Percentiles rank a stretch among this genome's conserved stretches.
Evolutionary conservation across 2,329 filamentous ascomycete genomes (phyloP).

Genomic region (Colletotrichum sp.): DNA sequence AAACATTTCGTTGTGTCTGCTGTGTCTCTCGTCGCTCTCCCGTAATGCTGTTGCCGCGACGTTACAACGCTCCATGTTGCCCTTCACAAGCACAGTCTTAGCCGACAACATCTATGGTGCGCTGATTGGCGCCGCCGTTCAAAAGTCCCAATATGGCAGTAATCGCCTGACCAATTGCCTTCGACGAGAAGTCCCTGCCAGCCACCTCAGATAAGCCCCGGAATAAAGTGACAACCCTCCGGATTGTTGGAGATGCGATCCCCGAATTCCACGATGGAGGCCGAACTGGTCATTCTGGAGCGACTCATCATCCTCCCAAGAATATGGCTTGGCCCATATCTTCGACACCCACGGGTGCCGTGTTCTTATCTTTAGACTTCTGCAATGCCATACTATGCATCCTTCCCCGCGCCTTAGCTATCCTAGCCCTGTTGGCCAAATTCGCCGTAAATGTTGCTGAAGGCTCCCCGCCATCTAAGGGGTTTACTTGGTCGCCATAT

Average conservation of each 20-base stretch:
- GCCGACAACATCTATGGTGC: not conserved
- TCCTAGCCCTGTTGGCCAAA: not conserved
- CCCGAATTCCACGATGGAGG: not conserved
- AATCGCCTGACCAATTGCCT: not conserved
- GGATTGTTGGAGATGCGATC: not conserved
- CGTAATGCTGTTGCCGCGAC: not conserved
- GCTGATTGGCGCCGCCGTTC: not conserved
- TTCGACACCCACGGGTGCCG: not conserved
- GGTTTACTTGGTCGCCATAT: not conserved
- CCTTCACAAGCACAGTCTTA: not conserved
- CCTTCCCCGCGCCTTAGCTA: not conserved
- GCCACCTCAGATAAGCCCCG: not conserved
- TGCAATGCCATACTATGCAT: not conserved
- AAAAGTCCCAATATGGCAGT: not conserved
- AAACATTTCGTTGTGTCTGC: not conserved
- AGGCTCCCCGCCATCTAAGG: not conserved
- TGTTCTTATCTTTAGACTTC: not conserved
- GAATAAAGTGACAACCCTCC: not conserved
- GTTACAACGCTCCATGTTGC: not conserved
- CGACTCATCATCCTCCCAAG: not conserved
- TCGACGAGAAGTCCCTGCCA: not conserved
- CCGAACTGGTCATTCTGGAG: not conserved
- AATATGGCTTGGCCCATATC: not conserved
- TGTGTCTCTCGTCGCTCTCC: not conserved
- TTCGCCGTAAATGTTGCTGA: not conserved